phyloP scores from a whole-genome alignment of 2,329 filamentous ascomycete genomes.

The Ascochyta pisi region DNA sequence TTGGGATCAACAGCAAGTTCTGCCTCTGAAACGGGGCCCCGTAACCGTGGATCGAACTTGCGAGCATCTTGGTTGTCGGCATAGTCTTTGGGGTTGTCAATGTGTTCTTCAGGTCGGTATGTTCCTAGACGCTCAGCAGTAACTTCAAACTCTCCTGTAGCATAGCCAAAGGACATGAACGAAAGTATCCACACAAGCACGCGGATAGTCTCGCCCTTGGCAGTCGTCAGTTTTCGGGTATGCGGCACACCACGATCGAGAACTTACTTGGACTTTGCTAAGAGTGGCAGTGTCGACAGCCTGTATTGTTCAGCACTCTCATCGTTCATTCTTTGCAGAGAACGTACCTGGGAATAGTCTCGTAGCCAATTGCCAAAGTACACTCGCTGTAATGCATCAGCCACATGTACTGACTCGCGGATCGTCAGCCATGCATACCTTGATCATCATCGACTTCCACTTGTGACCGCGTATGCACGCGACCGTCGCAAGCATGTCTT shows the following conservation, averaged over 20 bases:
- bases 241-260: constrained; percentile 13
- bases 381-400: constrained; percentile 43
- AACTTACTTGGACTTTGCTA: constrained; percentile 55
- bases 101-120: constrained; percentile 60
- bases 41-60: constrained; percentile 79
- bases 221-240: constrained; percentile 28
- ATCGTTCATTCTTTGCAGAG: constrained; percentile 27
- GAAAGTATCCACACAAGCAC: constrained; percentile 62
- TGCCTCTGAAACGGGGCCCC: constrained; percentile 70
- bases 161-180: constrained; percentile 65
- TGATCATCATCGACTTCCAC: constrained; percentile 56
- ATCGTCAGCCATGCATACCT: constrained; percentile 29
- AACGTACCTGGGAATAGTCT: constrained; percentile 61
- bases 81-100: constrained; percentile 51
- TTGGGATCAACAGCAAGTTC: constrained; percentile 56
- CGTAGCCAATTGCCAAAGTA: constrained; percentile 57
- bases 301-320: constrained; percentile 54
- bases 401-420: constrained; percentile 4
- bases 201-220: constrained; percentile 59
- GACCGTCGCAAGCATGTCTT: constrained; percentile 58
- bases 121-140: constrained; percentile 59
- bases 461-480: constrained; percentile 54
- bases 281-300: constrained; percentile 63
- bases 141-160: constrained; percentile 64
- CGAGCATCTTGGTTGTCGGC: constrained; percentile 79